These are phyloP conservation scores for Camelina sativa DNA, from an alignment of 345 rosid genomes.

Conservation along the genomic window DNA sequence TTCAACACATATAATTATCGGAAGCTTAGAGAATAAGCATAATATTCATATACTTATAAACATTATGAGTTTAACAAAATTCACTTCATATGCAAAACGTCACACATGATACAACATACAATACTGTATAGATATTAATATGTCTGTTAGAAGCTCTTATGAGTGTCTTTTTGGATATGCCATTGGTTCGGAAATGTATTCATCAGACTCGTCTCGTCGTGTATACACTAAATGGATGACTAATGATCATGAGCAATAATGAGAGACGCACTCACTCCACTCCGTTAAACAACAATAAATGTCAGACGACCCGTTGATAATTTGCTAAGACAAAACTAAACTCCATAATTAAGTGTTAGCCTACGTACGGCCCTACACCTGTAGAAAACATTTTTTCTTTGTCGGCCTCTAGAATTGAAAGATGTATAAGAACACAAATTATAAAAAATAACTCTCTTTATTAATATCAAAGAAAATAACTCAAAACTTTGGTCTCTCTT, in stretches of 20 bases:
- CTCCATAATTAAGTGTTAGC: neutral
- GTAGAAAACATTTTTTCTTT: neutral
- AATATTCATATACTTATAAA: neutral
- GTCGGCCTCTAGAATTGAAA: neutral
- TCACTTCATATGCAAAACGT: neutral
- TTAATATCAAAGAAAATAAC: no score
- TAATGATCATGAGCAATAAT: constrained; percentile 4
- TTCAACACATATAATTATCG: neutral
- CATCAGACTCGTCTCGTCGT: neutral
- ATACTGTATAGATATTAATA: no score
- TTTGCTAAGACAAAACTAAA: constrained; percentile 3
- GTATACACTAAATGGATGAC: neutral
- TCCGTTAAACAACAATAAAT: neutral
- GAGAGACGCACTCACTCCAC: constrained; percentile 14
- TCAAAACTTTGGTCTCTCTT: no score
- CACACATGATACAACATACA: neutral
- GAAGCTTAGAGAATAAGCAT: neutral
- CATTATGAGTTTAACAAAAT: neutral
- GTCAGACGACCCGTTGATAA: no score
- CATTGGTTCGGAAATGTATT: neutral
- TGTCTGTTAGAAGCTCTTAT: no score
- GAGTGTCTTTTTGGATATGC: no score
- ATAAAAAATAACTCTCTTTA: no score
- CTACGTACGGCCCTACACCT: no score
- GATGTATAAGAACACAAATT: no score